These are phyloP conservation scores for Claviceps paspali DNA, from an alignment of 2,329 filamentous ascomycete species.

Conservation along the genomic window DNA sequence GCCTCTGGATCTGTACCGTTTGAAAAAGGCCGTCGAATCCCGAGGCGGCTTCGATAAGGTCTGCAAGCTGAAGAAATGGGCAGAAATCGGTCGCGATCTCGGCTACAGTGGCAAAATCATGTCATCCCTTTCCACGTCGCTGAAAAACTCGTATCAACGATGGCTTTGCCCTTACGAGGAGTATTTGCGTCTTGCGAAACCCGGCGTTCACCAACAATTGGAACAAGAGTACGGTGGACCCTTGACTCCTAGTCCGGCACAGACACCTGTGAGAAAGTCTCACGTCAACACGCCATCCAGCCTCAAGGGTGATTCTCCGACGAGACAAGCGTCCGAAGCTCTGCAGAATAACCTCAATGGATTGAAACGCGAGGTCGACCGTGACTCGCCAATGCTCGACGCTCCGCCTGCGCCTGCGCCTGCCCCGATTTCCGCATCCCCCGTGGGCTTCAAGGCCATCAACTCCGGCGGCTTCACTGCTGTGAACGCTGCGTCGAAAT, in stretches of 20 bases:
- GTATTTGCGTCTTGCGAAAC: constrained; percentile 79
- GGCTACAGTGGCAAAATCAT: constrained; percentile 99
- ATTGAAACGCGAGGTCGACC: constrained; percentile 29
- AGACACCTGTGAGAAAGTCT: constrained; percentile 54
- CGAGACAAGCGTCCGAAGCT: constrained; percentile 37
- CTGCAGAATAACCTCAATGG: constrained; percentile 34
- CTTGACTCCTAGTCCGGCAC: constrained; percentile 59
- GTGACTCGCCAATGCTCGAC: constrained; percentile 33
- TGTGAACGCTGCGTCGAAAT: constrained; percentile 55
- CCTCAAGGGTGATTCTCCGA: constrained; percentile 50
- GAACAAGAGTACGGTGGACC: constrained; percentile 89
- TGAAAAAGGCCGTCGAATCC: constrained; percentile 93
- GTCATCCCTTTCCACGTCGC: constrained; percentile 91
- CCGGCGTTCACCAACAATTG: constrained; percentile 88
- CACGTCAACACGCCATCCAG: constrained; percentile 43
- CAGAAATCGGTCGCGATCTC: constrained; percentile 88
- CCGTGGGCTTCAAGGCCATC: constrained; percentile 18
- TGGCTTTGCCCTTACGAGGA: constrained; percentile 97
- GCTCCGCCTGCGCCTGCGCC: constrained; percentile 23
- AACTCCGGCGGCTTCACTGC: constrained; percentile 52
- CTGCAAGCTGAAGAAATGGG: constrained; percentile 97
- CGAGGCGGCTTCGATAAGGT: constrained; percentile 92
- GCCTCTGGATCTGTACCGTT: constrained; percentile 81
- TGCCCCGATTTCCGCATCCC: constrained; percentile 14
- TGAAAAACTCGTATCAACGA: constrained; percentile 95